Evolutionary conservation across 2,329 filamentous ascomycete species (phyloP).

Genomic region (Fusarium sp.): DNA sequence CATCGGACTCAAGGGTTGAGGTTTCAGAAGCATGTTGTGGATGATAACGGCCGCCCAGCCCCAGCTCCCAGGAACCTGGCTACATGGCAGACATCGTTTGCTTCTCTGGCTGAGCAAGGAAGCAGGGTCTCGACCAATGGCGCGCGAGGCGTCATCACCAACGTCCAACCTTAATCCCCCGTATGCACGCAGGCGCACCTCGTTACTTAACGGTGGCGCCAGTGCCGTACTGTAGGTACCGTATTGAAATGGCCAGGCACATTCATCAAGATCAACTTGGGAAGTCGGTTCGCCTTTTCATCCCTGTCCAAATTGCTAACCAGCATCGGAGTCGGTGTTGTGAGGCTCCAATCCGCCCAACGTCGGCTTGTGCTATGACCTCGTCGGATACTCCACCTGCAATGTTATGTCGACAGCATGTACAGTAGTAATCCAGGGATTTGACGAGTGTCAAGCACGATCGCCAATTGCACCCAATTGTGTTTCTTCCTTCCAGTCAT

Average conservation of each 20-base stretch:
- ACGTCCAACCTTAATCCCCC: constrained; percentile 26
- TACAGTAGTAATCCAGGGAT: background rate
- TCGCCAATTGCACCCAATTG: background rate
- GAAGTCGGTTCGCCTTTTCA: background rate
- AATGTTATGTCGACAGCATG: background rate
- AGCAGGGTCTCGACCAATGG: constrained; percentile 21
- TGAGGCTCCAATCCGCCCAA: background rate
- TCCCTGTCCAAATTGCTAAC: background rate
- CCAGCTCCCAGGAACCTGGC: constrained; percentile 22
- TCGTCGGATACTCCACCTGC: background rate
- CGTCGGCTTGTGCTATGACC: background rate
- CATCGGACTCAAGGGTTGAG: background rate
- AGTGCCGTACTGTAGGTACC: background rate
- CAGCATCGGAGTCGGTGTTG: background rate
- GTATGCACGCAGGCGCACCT: constrained; percentile 5
- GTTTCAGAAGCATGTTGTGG: constrained; percentile 15
- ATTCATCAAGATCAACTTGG: constrained; percentile 5
- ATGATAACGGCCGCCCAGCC: constrained; percentile 22
- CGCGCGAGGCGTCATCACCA: constrained; percentile 21
- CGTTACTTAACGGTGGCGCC: constrained; percentile 20
- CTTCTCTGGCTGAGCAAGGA: constrained; percentile 10
- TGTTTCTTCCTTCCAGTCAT: background rate
- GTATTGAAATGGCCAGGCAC: constrained; percentile 8
- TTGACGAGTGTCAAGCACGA: background rate
- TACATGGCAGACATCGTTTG: constrained; percentile 13